These are phyloP conservation scores for Creolimax fragrantissima DNA, from an alignment of 78 protist species.

Conservation along the genomic window DNA sequence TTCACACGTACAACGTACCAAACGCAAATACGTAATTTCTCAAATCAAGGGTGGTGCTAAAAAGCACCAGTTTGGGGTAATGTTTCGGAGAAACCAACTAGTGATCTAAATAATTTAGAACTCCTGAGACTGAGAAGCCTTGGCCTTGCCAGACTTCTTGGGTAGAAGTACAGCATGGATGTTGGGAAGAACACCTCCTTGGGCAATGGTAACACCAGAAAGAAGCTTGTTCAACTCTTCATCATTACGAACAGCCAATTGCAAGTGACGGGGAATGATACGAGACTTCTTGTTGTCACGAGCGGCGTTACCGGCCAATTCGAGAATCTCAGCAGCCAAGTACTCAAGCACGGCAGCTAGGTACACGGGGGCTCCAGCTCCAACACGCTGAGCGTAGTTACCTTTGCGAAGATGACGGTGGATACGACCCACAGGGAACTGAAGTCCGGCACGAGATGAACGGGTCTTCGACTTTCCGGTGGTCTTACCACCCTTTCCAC, in stretches of 20 bases:
- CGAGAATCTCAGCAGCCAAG: slow-evolving; percentile 89
- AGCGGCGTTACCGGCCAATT: slow-evolving; percentile 91
- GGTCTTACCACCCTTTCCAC: background rate
- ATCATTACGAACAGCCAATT: slow-evolving; percentile 91
- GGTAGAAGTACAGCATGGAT: slow-evolving; percentile 71
- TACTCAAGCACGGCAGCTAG: slow-evolving; percentile 95
- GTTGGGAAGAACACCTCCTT: slow-evolving; percentile 94
- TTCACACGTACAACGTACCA: no score
- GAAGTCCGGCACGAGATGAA: slow-evolving; percentile 40
- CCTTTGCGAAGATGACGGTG: slow-evolving; percentile 69
- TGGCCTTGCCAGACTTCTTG: slow-evolving; percentile 41
- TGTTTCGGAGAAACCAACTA: background rate
- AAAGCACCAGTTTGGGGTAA: background rate
- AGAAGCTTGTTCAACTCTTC: slow-evolving; percentile 90
- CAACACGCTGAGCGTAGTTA: slow-evolving; percentile 71
- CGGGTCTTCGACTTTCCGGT: slow-evolving; percentile 31
- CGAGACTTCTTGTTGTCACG: slow-evolving; percentile 76
- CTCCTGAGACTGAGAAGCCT: slow-evolving; percentile 29
- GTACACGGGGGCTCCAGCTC: slow-evolving; percentile 88
- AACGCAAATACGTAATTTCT: no score
- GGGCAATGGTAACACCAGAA: slow-evolving; percentile 74
- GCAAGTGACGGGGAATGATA: slow-evolving; percentile 91
- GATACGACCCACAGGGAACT: slow-evolving; percentile 84
- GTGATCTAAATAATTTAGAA: background rate
- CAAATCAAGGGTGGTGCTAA: background rate